A percentile compares a stretch with the other conserved stretches of the same genome.
Conservation (phyloP, 805 yeast genomes). For the Saccharomycopsis vini region DNA sequence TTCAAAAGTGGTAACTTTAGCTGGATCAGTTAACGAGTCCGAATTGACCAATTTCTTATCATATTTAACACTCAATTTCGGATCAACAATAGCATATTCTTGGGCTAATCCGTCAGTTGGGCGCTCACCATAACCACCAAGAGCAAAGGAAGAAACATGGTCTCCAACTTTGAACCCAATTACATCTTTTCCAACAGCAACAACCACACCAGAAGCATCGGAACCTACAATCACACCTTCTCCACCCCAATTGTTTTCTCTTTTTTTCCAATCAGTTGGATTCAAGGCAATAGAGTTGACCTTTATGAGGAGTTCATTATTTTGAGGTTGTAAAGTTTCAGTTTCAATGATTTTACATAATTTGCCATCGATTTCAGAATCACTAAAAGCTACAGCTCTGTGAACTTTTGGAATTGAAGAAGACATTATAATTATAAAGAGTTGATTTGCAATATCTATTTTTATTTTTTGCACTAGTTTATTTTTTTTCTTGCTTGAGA, state of each 20-base stretch:
- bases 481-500: too few species aligned
- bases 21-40: slow-evolving; percentile 19
- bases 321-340: not conserved
- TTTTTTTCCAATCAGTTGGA: not conserved
- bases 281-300: not conserved
- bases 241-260: slow-evolving; percentile 28
- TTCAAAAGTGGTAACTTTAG: slow-evolving; percentile 41
- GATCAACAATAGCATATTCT: slow-evolving; percentile 39
- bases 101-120: slow-evolving; percentile 51
- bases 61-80: slow-evolving; percentile 29
- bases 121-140: slow-evolving; percentile 39
- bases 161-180: not conserved
- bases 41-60: slow-evolving; percentile 18
- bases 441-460: too few species aligned
- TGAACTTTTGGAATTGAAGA: not conserved
- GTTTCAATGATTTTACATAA: not conserved
- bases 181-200: not conserved
- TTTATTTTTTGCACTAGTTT: too few species aligned
- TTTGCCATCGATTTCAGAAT: not conserved
- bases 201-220: not conserved
- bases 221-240: slow-evolving; percentile 31
- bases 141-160: slow-evolving; percentile 22
- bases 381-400: not conserved
- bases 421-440: too few species aligned
- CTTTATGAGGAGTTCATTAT: not conserved